These are phyloP conservation scores for Musa beccarii DNA, from an alignment of 176 grass and related monocot genomes.

Conservation along the genomic window DNA sequence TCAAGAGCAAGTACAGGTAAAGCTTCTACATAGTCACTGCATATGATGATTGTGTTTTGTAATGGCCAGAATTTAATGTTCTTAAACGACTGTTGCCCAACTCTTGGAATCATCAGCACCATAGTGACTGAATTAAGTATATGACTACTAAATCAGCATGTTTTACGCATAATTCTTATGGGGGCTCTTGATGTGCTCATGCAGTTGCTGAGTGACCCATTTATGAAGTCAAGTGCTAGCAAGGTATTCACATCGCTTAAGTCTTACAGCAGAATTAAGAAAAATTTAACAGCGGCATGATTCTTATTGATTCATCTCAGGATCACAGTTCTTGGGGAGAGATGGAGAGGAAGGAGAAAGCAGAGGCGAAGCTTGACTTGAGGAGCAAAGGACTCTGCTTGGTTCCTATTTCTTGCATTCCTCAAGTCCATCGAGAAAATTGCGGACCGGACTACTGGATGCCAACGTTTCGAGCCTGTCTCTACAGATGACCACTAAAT, in stretches of 20 bases:
- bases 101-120: no score
- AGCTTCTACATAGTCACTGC: not conserved
- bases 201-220: constrained; percentile 90
- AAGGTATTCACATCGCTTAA: constrained; percentile 29
- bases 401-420: constrained; percentile 70
- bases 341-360: constrained; percentile 36
- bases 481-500: constrained; percentile 40
- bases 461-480: constrained; percentile 63
- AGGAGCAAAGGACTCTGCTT: constrained; percentile 79
- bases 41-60: no score
- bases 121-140: no score
- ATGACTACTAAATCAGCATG: no score
- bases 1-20: constrained; percentile 96
- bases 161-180: no score
- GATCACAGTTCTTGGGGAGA: constrained; percentile 43
- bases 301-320: constrained; percentile 29
- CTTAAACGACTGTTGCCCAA: not conserved
- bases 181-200: not conserved
- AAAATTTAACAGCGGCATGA: not conserved
- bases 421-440: constrained; percentile 53
- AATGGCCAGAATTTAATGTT: not conserved
- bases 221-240: constrained; percentile 48
- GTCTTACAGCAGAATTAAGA: not conserved
- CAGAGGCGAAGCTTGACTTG: constrained; percentile 49
- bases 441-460: constrained; percentile 69